Evolutionary conservation across 1,284 basidiomycete species (phyloP), one percentile per base, ranked within the genome.

Genomic region (Apiotrichum siamense): DNA sequence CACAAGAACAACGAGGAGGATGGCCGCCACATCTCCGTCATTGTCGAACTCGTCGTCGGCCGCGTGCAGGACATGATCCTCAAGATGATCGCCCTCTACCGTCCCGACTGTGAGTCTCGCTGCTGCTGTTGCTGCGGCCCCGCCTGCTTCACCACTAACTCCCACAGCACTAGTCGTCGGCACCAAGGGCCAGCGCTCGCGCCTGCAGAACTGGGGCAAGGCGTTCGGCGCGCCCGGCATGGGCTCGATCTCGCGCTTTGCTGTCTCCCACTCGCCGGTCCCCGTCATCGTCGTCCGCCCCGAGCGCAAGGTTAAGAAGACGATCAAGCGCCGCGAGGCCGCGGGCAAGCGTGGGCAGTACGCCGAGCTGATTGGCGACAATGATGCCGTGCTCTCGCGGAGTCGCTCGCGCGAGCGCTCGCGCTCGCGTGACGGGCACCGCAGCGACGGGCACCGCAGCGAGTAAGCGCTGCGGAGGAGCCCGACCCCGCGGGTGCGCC

Each of bases 1-100:
- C 83, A 83, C 59, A 88, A 88, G 75, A 88, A 86, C 62, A 79
- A 82, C 39, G 86, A 91, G 63, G 87, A 90, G 50, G 78, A 85
- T 7, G 83, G 87, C 29, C 82, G 89, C 43, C 87, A 85, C 85
- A 81, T 97, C 31, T 93, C 88, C 0, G 82, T 97, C 55, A 86
- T 96, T 44, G 83, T 97, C 50, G 94, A 97, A 76, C 93, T 89
- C 65, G 87, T 97, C 36, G 88, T 91, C 1, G 94, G 94, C 29
- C 85, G 84, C 56, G 83, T 96, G 7, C 87, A 88, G 0, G 82
- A 86, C 50, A 92, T 88, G 10, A 84, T 97, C 55, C 87, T 92
- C 64, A 84, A 90, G 43, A 82, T 98, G 60, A 94, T 97, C 57
- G 88, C 91, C 2, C 82, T 97, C 33, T 97, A 98, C 67, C 84